Conservation (phyloP, 768 basidiomycete genomes). For the Holtermannia corniformis region DNA sequence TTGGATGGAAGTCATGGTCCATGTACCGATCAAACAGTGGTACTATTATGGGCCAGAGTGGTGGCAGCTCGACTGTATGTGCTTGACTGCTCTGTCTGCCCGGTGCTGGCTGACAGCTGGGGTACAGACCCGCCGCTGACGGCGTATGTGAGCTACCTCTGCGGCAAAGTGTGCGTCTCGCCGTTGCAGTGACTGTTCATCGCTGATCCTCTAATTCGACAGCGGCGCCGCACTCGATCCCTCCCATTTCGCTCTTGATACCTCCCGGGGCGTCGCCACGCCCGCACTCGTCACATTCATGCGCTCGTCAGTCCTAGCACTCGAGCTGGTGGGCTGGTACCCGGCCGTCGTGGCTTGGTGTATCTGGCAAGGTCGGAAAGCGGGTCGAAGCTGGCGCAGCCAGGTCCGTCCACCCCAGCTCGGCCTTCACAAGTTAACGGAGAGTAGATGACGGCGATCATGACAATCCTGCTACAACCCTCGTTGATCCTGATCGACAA, state of each 20-base stretch:
- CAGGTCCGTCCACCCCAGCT: slow-evolving; percentile 49
- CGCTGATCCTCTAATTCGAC: slow-evolving; percentile 6
- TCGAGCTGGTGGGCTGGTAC: slow-evolving; percentile 65
- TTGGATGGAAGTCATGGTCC: slow-evolving; percentile 85
- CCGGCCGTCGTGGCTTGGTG: slow-evolving; percentile 63
- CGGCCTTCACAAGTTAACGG: not conserved
- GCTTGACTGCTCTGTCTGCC: not conserved
- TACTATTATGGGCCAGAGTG: slow-evolving; percentile 80
- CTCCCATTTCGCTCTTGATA: slow-evolving; percentile 61
- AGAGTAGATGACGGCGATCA: slow-evolving; percentile 53
- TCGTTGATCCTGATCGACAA: slow-evolving; percentile 75
- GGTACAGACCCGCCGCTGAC: slow-evolving; percentile 67
- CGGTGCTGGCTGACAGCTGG: not conserved
- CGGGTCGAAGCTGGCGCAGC: slow-evolving; percentile 60
- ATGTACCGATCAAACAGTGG: slow-evolving; percentile 68
- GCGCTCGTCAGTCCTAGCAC: slow-evolving; percentile 61
- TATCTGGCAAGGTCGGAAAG: slow-evolving; percentile 51
- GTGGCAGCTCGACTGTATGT: slow-evolving; percentile 75
- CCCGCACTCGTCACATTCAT: slow-evolving; percentile 62
- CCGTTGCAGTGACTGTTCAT: slow-evolving; percentile 16
- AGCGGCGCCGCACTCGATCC: slow-evolving; percentile 51
- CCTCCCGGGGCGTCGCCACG: slow-evolving; percentile 65
- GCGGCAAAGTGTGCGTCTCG: slow-evolving; percentile 58
- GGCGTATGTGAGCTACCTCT: slow-evolving; percentile 78
- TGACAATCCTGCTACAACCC: slow-evolving; percentile 72